phyloP scores from a whole-genome alignment of 2,329 filamentous ascomycete genomes.

The Hypoxylon sp. region DNA sequence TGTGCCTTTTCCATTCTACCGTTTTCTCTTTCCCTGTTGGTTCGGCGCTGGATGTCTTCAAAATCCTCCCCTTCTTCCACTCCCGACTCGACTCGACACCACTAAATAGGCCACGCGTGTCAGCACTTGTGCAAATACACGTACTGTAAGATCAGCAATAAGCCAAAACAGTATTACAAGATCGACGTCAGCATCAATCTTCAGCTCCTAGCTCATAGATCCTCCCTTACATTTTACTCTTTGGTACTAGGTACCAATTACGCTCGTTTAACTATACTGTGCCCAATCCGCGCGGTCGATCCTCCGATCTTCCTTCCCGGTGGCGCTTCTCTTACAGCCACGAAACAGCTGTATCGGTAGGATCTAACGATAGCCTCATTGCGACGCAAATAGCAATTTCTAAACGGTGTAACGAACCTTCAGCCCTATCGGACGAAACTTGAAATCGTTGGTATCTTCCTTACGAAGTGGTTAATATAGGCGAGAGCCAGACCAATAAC shows the following conservation, averaged over 20 bases:
- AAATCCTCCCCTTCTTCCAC: constrained; percentile 5
- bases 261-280: constrained; percentile 61
- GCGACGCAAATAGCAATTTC: constrained; percentile 35
- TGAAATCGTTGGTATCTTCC: not conserved
- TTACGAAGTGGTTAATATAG: constrained; percentile 13
- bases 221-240: constrained; percentile 28
- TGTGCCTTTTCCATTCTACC: constrained; percentile 27
- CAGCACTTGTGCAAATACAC: constrained; percentile 23
- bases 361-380: constrained; percentile 31
- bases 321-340: constrained; percentile 38
- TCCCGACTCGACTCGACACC: constrained; percentile 1
- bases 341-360: constrained; percentile 23
- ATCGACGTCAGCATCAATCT: constrained; percentile 36
- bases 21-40: constrained; percentile 24
- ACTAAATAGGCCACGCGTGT: constrained; percentile 23
- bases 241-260: constrained; percentile 68
- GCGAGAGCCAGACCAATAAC: constrained; percentile 17
- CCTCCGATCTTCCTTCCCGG: constrained; percentile 30
- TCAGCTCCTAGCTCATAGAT: constrained; percentile 24
- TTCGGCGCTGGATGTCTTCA: constrained; percentile 25
- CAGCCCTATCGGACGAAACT: constrained; percentile 21
- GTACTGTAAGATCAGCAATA: constrained; percentile 28
- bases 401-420: constrained; percentile 12
- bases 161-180: constrained; percentile 28
- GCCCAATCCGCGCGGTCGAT: constrained; percentile 14